Conservation (phyloP, 257 asterid species). For the Cruciata laevipes region DNA sequence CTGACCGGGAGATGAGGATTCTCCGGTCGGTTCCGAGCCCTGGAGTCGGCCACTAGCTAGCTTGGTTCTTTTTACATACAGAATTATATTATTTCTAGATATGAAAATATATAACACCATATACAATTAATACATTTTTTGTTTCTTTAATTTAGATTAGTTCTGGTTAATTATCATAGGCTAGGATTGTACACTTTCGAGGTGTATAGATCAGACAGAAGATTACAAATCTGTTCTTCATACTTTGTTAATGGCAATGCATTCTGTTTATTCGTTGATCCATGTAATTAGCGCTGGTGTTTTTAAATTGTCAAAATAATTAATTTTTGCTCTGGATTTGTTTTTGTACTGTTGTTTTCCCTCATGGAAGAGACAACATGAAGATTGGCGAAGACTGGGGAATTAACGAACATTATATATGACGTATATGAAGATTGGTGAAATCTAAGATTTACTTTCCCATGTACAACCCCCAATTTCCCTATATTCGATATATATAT, state of each 20-base stretch:
- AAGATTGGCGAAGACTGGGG: not conserved
- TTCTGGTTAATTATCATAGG: not conserved
- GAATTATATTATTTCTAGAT: not conserved
- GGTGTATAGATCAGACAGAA: conserved; percentile 13
- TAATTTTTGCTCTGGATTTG: not conserved
- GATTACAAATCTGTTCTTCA: not conserved
- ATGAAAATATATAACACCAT: not conserved
- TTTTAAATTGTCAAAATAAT: no score
- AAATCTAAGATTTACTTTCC: not conserved
- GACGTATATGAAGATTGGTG: no score
- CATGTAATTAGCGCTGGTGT: not conserved
- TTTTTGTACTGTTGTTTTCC: not conserved
- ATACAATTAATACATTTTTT: not conserved
- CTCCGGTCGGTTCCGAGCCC: conserved; percentile 79
- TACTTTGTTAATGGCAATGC: no score
- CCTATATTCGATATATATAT: not conserved
- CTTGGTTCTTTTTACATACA: not conserved
- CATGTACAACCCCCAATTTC: not conserved
- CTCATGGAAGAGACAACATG: not conserved
- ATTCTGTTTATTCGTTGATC: not conserved
- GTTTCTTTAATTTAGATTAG: not conserved
- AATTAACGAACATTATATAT: no score
- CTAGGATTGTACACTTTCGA: conserved; percentile 13
- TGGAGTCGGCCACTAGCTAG: conserved; percentile 48
- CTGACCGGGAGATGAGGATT: conserved; percentile 31